Percentiles rank a stretch among this genome's conserved stretches.
Conservation (phyloP, 495 filamentous ascomycete genomes). For the Penicillium tannophilum region DNA sequence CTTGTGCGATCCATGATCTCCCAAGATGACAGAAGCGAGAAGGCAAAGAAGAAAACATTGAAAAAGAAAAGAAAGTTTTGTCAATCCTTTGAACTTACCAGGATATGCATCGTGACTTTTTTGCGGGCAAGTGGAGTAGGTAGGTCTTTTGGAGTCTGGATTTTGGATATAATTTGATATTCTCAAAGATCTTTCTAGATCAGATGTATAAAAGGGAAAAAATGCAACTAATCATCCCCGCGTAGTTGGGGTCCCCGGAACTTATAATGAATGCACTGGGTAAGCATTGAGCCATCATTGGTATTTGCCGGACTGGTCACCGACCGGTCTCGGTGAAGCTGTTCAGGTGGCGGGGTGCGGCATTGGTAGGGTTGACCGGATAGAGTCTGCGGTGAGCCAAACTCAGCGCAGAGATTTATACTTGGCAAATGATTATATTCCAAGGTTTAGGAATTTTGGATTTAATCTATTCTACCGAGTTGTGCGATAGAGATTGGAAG, state of each 20-base stretch:
- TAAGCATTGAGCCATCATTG: conserved; percentile 30
- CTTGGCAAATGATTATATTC: background rate
- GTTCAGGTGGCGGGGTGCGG: conserved; percentile 12
- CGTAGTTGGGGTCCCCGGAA: conserved; percentile 6
- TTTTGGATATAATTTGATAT: background rate
- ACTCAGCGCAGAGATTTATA: conserved; percentile 8
- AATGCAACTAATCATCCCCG: conserved; percentile 3
- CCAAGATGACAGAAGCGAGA: background rate
- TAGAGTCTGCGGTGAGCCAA: conserved; percentile 47
- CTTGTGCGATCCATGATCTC: background rate
- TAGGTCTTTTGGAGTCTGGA: background rate
- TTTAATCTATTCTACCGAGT: background rate
- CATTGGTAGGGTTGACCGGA: conserved; percentile 37
- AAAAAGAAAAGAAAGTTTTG: conserved; percentile 11
- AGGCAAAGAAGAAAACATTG: background rate
- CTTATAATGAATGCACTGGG: conserved; percentile 23
- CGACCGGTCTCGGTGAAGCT: conserved; percentile 10
- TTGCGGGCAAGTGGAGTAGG: background rate
- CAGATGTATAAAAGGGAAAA: background rate
- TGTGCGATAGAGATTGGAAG: too few relatives aligned
- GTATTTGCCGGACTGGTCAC: conserved; percentile 8
- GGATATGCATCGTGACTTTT: conserved; percentile 44
- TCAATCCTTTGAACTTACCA: conserved; percentile 36
- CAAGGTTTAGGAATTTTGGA: background rate
- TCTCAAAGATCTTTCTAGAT: background rate